phyloP scores from a whole-genome alignment of 345 rosid genomes.

The Euphorbia lathyris region DNA sequence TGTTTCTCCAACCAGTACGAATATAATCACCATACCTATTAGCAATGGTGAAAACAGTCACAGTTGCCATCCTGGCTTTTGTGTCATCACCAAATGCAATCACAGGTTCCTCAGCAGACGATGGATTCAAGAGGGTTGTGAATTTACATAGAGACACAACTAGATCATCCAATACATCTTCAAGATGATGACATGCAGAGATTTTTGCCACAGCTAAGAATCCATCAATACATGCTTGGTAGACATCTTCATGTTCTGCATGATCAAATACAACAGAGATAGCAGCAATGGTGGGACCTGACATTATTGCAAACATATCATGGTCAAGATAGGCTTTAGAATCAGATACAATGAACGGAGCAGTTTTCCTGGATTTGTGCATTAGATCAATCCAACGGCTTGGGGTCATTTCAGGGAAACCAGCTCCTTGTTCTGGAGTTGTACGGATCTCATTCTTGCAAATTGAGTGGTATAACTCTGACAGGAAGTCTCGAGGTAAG shows the following conservation, averaged over 20 bases:
- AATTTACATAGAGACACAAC: constrained; percentile 94
- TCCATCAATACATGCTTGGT: constrained; percentile 95
- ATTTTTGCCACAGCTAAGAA: constrained; percentile 95
- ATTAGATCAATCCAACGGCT: constrained; percentile 99
- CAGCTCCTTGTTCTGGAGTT: constrained; percentile 90
- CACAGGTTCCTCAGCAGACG: constrained; percentile 87
- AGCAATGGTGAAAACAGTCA: constrained; percentile 94
- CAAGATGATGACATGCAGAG: constrained; percentile 97
- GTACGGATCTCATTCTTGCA: constrained; percentile 98
- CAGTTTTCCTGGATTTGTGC: constrained; percentile 91
- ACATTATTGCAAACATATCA: constrained; percentile 98
- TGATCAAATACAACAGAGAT: constrained; percentile 98
- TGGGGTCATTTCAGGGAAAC: constrained; percentile 95
- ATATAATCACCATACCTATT: constrained; percentile 93
- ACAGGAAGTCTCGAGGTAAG: constrained; percentile 78
- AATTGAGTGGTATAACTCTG: constrained; percentile 83
- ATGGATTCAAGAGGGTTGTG: constrained; percentile 87
- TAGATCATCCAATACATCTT: constrained; percentile 95
- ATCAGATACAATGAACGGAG: constrained; percentile 77
- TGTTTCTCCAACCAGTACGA: constrained; percentile 97
- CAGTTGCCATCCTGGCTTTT: constrained; percentile 94
- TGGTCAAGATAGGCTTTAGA: constrained; percentile 88
- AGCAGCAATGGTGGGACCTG: constrained; percentile 99
- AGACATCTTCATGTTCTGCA: constrained; percentile 93
- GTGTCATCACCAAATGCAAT: constrained; percentile 95